phyloP scores from a whole-genome alignment of 345 rosid species.

The Salix caprea region DNA sequence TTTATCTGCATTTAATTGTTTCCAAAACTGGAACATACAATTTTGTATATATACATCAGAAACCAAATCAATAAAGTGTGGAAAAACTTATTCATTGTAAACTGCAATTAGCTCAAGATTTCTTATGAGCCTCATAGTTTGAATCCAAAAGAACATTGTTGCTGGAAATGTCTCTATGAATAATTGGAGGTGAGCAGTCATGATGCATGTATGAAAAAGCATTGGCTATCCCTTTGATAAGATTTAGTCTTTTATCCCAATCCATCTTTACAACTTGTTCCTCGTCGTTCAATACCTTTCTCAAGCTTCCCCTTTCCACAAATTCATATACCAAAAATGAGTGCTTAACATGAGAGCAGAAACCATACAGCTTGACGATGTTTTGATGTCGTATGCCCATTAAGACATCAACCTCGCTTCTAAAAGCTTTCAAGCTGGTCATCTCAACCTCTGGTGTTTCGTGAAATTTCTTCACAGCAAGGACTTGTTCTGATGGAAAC shows the following conservation, averaged over 20 bases:
- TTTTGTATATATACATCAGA: too few relatives aligned
- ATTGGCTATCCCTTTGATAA: too few relatives aligned
- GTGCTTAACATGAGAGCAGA: neutral
- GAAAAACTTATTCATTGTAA: too few relatives aligned
- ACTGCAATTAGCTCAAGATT: too few relatives aligned
- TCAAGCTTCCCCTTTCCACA: slow-evolving; percentile 2
- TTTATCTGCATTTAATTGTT: too few relatives aligned
- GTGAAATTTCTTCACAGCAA: slow-evolving; percentile 15
- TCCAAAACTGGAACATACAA: too few relatives aligned
- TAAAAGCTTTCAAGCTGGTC: slow-evolving; percentile 2
- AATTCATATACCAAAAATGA: slow-evolving; percentile 14
- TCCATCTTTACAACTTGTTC: too few relatives aligned
- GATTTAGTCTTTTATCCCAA: too few relatives aligned
- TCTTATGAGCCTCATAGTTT: neutral
- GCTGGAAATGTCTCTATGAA: neutral
- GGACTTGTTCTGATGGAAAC: neutral
- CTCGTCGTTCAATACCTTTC: too few relatives aligned
- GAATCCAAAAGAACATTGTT: slow-evolving; percentile 12
- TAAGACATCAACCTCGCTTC: slow-evolving; percentile 4
- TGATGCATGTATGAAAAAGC: too few relatives aligned
- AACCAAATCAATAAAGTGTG: too few relatives aligned
- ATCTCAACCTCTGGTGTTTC: neutral
- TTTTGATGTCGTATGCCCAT: slow-evolving; percentile 1
- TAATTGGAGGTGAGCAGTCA: too few relatives aligned
- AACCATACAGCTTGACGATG: neutral